Conservation (phyloP, 2,329 filamentous ascomycete genomes). For the Bipolaris zeicola region DNA sequence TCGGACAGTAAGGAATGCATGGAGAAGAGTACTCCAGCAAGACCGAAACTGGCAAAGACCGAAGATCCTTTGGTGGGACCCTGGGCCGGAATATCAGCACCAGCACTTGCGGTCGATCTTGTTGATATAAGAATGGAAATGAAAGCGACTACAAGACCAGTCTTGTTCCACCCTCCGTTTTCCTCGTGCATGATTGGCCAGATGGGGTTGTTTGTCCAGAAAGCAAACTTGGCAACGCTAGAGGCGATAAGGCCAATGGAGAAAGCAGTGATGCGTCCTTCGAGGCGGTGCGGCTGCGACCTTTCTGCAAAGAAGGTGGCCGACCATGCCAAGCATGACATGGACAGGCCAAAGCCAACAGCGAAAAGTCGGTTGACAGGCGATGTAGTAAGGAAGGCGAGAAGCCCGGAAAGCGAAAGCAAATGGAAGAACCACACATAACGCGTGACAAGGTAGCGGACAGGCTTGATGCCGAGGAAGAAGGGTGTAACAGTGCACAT, state of each 20-base stretch:
- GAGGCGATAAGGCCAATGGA: slow-evolving; percentile 82
- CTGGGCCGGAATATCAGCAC: slow-evolving; percentile 54
- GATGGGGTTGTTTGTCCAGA: slow-evolving; percentile 91
- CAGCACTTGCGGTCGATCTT: slow-evolving; percentile 60
- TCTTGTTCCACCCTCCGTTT: slow-evolving; percentile 92
- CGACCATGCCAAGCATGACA: slow-evolving; percentile 83
- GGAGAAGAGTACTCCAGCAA: slow-evolving; percentile 84
- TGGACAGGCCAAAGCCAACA: slow-evolving; percentile 78
- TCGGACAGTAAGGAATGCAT: slow-evolving; percentile 93
- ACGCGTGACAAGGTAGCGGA: slow-evolving; percentile 71
- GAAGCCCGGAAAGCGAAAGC: slow-evolving; percentile 75
- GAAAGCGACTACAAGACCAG: slow-evolving; percentile 76
- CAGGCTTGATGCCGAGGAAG: slow-evolving; percentile 70
- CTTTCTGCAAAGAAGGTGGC: slow-evolving; percentile 81
- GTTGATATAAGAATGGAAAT: slow-evolving; percentile 78
- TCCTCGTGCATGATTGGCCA: slow-evolving; percentile 91
- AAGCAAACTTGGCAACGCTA: slow-evolving; percentile 88
- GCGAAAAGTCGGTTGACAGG: slow-evolving; percentile 79
- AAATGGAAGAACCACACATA: slow-evolving; percentile 76
- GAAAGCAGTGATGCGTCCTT: slow-evolving; percentile 82
- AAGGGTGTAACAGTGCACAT: slow-evolving; percentile 83
- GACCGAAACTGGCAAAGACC: slow-evolving; percentile 73
- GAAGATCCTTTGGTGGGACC: slow-evolving; percentile 70
- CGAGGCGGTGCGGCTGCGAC: slow-evolving; percentile 73
- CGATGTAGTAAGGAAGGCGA: slow-evolving; percentile 76